A percentile compares a stretch with the other conserved stretches of the same genome.
Conservation (phyloP, 768 basidiomycete genomes). For the Filobasidium floriforme region DNA sequence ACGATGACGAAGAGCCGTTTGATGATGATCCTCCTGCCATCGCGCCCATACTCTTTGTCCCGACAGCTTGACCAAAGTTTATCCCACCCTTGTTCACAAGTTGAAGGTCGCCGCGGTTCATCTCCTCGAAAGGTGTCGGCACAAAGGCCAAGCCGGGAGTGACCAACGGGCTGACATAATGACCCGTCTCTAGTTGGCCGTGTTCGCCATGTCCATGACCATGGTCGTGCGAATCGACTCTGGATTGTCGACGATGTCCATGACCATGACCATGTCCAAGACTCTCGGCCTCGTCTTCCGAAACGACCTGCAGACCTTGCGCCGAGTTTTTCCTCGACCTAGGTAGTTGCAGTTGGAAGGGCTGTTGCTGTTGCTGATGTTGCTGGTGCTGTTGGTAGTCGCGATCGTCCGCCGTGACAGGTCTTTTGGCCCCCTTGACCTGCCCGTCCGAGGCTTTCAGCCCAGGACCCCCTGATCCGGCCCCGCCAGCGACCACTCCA, state of each 20-base stretch:
- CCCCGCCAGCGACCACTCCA: neutral
- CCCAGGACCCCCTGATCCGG: neutral
- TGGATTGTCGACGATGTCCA: too few relatives aligned
- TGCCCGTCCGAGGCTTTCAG: neutral
- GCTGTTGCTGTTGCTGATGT: too few relatives aligned
- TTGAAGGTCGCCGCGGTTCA: neutral
- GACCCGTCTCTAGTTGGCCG: neutral
- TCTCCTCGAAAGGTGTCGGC: neutral
- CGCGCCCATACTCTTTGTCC: neutral
- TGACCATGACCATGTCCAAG: too few relatives aligned
- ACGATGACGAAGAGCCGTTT: neutral
- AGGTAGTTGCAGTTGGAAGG: too few relatives aligned
- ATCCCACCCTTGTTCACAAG: neutral
- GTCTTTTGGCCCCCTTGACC: too few relatives aligned
- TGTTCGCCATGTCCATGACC: neutral
- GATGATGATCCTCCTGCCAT: too few relatives aligned
- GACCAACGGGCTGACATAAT: conserved; percentile 2
- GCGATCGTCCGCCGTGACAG: too few relatives aligned
- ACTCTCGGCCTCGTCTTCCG: too few relatives aligned
- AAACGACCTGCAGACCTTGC: too few relatives aligned
- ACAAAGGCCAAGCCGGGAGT: conserved; percentile 10
- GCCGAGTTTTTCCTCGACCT: too few relatives aligned
- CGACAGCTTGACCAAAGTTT: neutral
- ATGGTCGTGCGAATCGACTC: neutral
- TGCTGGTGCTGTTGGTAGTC: too few relatives aligned